Conservation (phyloP, 345 rosid genomes). For the Pistacia atlantica region DNA sequence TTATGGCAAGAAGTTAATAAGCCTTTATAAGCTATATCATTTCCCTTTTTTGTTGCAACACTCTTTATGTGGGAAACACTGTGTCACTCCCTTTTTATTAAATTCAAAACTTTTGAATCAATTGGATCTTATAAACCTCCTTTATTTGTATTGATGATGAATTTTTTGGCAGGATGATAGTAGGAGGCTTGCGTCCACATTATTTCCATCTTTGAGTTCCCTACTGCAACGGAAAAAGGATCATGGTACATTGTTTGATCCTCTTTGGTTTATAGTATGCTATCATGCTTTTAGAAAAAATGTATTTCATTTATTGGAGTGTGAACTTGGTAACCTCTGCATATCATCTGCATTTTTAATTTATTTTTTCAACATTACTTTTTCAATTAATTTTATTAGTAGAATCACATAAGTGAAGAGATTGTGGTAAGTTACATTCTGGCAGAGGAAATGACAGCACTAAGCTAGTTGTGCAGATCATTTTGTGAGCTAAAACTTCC, state of each 20-base stretch:
- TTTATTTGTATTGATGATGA: conserved; percentile 15
- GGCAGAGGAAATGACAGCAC: neutral
- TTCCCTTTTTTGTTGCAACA: neutral
- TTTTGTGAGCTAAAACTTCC: no score
- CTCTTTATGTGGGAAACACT: neutral
- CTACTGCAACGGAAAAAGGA: conserved; percentile 72
- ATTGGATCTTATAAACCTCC: neutral
- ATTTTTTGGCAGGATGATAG: conserved; percentile 74
- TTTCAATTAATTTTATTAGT: neutral
- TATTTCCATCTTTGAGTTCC: conserved; percentile 74
- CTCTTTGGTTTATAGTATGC: neutral
- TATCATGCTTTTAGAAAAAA: neutral
- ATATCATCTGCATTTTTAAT: neutral
- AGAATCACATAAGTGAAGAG: neutral
- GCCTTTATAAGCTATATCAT: neutral
- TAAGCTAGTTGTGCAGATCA: no score
- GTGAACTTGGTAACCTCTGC: neutral
- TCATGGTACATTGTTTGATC: conserved; percentile 53
- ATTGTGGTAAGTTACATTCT: neutral
- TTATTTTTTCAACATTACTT: neutral
- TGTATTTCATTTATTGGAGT: neutral
- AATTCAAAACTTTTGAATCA: neutral
- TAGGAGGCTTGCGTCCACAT: conserved; percentile 64
- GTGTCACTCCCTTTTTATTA: neutral
- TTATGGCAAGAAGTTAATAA: neutral